Base-by-base conservation (phyloP, 371 early-diverging fungal genomes). In the Nosema granulosis region DNA sequence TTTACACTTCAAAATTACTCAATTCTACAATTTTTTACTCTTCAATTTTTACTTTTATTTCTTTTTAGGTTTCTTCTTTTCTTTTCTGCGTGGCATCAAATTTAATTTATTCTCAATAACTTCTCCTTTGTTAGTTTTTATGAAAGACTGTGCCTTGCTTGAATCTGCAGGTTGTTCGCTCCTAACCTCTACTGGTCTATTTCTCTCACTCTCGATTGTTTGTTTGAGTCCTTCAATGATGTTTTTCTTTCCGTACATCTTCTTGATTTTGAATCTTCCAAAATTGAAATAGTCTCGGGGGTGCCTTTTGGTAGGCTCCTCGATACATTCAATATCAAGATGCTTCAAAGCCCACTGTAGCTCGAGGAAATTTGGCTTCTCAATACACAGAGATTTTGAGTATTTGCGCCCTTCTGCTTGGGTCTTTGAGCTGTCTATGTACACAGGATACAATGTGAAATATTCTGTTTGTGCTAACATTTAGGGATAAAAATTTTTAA, bases 361-460 rank as follows among this genome's bases (percentile, higher is more conserved):
- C 56, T 81, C 81, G 0, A 37, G 24, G 20, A 38, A 65, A 16
- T 56, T 74, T 2, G 78, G 77, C 12, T 20, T 50, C 1, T 59
- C 13, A 1, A 81, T 32, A 58, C 68, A 77, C 0, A 65, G 20
- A 13, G 32, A 58, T 31, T 56, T 68, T n/a, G 20, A n/a, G 50
- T 74, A 81, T 68, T 81, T 81, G 22, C 81, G 68, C 11, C 81
- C 81, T 62, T 75, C 58, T 1, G 31, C 22, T 3, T 51, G 13
- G 22, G 67, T 62, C 61, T 69, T 77, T 13, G 34, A 38, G 3
- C 52, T 54, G 32, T 81, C 77, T n/a, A 81, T 57, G 56, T 74
- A 74, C 0, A 77, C 51, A 22, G 81, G 81, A 78, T 81, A 81
- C 26, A 81, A 13, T 28, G 65, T 59, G 37, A 78, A 81, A 58